Conservation (phyloP, 2,329 filamentous ascomycete species). For the Trichoderma semiorbis region DNA sequence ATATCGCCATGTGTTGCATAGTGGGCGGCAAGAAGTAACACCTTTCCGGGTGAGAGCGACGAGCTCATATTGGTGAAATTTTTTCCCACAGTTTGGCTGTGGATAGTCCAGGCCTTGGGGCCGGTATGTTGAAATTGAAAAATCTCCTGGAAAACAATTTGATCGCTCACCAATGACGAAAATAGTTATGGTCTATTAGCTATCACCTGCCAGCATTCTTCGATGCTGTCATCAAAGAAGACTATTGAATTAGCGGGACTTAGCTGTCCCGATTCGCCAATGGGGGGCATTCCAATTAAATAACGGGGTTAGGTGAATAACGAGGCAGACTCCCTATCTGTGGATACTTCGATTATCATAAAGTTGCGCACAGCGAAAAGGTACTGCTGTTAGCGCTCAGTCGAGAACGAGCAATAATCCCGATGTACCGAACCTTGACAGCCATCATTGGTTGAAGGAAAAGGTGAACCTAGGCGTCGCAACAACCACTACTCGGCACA, state of each 20-base stretch:
- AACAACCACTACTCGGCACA: conserved; percentile 27
- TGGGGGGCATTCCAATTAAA: not conserved
- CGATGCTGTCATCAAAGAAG: conserved; percentile 13
- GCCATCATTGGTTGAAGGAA: conserved; percentile 9
- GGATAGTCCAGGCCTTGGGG: conserved; percentile 1
- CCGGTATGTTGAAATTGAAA: not conserved
- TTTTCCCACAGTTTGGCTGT: not conserved
- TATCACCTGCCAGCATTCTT: not conserved
- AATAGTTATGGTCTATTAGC: not conserved
- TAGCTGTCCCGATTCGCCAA: conserved; percentile 1
- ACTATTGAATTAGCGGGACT: conserved; percentile 10
- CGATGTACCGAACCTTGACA: conserved; percentile 13
- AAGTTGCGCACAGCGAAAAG: accelerated
- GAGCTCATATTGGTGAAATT: conserved; percentile 23
- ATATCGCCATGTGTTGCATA: conserved; percentile 65
- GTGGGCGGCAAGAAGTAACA: conserved; percentile 69
- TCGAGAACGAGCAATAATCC: not conserved
- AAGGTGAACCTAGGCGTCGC: conserved; percentile 22
- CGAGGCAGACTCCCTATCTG: not conserved
- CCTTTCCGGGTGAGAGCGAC: conserved; percentile 61
- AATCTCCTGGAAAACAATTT: conserved; percentile 2
- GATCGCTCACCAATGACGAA: not conserved
- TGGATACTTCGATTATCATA: not conserved
- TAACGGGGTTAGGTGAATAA: not conserved
- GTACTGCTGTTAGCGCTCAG: not conserved